Percentiles rank a stretch among this genome's conserved stretches.
Conservation (phyloP, 345 rosid genomes). For the Erucastrum elatum region DNA sequence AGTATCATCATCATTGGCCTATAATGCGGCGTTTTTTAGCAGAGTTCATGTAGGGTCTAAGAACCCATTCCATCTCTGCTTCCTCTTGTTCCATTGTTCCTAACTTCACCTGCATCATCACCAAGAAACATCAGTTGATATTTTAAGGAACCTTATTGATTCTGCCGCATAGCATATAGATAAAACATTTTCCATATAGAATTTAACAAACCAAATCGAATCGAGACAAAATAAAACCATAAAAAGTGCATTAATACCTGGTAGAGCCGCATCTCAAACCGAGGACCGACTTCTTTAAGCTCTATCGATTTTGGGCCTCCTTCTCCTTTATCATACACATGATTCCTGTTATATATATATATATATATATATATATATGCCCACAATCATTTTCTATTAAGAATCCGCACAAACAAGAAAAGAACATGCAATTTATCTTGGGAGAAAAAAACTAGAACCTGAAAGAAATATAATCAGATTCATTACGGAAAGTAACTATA, state of each 20-base stretch:
- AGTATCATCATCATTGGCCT: conserved; percentile 50
- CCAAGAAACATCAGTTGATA: not conserved
- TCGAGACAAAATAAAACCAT: not conserved
- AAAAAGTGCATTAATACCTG: conserved; percentile 48
- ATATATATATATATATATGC: not conserved
- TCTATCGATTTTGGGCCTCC: conserved; percentile 84
- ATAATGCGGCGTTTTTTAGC: conserved; percentile 60
- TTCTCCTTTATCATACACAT: conserved; percentile 66
- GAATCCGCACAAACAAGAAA: not conserved
- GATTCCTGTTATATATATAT: conserved; percentile 54
- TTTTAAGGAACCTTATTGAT: too few species aligned
- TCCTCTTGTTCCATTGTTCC: conserved; percentile 87
- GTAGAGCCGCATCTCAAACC: conserved; percentile 84
- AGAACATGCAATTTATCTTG: not conserved
- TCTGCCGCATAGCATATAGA: too few species aligned
- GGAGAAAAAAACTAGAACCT: conserved; percentile 50
- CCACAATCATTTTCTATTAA: conserved; percentile 18
- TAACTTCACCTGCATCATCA: conserved; percentile 56
- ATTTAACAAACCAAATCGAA: not conserved
- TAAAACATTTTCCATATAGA: too few species aligned
- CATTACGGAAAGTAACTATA: conserved; percentile 76
- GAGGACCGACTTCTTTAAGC: conserved; percentile 86
- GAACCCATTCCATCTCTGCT: conserved; percentile 79
- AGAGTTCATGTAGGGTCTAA: conserved; percentile 86
- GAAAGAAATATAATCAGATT: conserved; percentile 69